Conservation (phyloP, 2,329 filamentous ascomycete genomes). For the Fusarium sarcochroum region DNA sequence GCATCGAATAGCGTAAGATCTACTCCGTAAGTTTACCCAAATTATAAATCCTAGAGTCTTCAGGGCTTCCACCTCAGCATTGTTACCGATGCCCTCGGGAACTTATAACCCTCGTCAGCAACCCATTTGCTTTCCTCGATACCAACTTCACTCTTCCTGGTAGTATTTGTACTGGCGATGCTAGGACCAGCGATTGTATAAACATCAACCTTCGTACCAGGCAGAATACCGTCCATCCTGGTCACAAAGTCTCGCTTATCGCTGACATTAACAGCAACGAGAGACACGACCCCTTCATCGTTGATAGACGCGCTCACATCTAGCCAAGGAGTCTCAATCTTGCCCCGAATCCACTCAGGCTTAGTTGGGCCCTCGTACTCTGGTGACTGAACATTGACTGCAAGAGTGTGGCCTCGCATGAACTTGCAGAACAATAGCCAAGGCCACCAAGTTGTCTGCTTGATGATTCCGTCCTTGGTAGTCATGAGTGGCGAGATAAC, state of each 20-base stretch:
- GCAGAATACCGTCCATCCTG: conserved; percentile 65
- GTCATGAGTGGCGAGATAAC: conserved; percentile 85
- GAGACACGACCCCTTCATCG: conserved; percentile 70
- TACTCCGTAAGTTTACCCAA: too few species aligned
- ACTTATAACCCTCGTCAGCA: conserved; percentile 54
- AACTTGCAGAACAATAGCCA: conserved; percentile 67
- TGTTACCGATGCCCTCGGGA: too few species aligned
- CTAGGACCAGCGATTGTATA: conserved; percentile 66
- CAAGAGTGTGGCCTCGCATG: conserved; percentile 81
- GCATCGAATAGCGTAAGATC: too few species aligned
- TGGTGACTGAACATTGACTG: conserved; percentile 72
- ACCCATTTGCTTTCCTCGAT: conserved; percentile 67
- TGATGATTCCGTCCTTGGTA: conserved; percentile 71
- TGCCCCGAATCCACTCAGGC: conserved; percentile 74
- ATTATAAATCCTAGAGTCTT: too few species aligned
- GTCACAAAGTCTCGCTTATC: conserved; percentile 72
- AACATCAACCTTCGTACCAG: conserved; percentile 67
- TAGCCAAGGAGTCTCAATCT: conserved; percentile 78
- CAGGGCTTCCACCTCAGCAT: too few species aligned
- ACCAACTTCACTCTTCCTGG: conserved; percentile 71
- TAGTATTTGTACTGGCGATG: conserved; percentile 73
- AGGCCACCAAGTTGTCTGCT: conserved; percentile 84
- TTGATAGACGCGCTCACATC: conserved; percentile 75
- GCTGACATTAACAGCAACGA: conserved; percentile 81
- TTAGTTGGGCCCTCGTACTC: conserved; percentile 77